Percentiles rank a stretch among this genome's conserved stretches.
phyloP scores from a whole-genome alignment of 1,284 basidiomycete genomes.

The Fistulinella staudtii region DNA sequence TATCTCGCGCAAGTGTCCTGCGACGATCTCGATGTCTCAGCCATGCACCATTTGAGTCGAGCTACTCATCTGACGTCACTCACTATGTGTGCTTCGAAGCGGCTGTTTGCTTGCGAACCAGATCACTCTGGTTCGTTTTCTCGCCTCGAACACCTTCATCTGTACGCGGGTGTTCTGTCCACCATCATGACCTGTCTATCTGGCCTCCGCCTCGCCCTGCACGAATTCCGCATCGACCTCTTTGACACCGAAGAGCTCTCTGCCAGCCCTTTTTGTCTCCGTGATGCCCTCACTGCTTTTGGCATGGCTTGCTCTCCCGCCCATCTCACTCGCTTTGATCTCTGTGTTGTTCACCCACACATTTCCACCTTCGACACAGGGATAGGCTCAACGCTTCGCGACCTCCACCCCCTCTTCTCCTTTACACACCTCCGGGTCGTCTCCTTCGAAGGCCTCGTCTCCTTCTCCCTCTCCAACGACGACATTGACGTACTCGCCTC shows the following conservation, averaged over 20 bases:
- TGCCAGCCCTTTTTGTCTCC: conserved; percentile 6
- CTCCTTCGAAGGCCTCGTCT: conserved; percentile 17
- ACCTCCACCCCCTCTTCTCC: conserved; percentile 15
- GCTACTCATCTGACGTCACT: conserved; percentile 15
- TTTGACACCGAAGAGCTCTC: conserved; percentile 18
- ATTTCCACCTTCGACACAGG: conserved; percentile 1
- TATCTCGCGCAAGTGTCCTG: conserved; percentile 19
- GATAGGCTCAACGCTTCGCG: conserved; percentile 7
- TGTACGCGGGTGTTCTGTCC: conserved; percentile 18
- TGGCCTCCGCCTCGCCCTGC: conserved; percentile 10
- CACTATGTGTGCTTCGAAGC: conserved; percentile 13
- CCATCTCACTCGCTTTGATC: conserved; percentile 8
- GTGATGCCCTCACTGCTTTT: conserved; percentile 13
- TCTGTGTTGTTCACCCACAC: conserved; percentile 16
- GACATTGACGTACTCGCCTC: conserved; percentile 11
- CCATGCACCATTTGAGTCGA: conserved; percentile 19
- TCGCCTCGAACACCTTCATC: conserved; percentile 16
- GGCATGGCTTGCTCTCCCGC: conserved; percentile 13
- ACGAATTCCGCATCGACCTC: conserved; percentile 20
- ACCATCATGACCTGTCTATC: conserved; percentile 8
- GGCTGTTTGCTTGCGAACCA: conserved; percentile 2
- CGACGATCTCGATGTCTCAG: conserved; percentile 18
- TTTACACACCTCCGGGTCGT: conserved; percentile 15
- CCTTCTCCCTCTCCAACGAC: conserved; percentile 16
- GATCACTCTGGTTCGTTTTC: conserved; percentile 6